These are phyloP conservation scores for Scedosporium boydii DNA, from an alignment of 2,329 filamentous ascomycete species.

Conservation along the genomic window DNA sequence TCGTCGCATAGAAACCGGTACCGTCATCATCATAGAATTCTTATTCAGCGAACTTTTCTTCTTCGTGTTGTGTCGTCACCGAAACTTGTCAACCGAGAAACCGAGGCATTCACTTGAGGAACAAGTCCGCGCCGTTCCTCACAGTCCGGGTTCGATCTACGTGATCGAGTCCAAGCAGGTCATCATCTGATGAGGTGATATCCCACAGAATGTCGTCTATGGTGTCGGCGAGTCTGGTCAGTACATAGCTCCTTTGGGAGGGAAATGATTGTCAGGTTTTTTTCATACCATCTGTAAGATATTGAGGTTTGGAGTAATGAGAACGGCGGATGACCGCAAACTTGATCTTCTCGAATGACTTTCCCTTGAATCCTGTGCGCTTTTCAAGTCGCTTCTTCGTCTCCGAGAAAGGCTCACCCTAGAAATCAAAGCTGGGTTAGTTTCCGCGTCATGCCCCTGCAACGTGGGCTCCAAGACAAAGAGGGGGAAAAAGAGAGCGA, in stretches of 20 bases:
- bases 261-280: too few relatives aligned
- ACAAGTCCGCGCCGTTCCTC: constrained; percentile 54
- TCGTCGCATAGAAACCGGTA: not conserved
- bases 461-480: not conserved
- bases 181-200: constrained; percentile 42
- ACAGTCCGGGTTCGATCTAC: constrained; percentile 48
- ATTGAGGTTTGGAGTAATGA: constrained; percentile 66
- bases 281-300: constrained; percentile 74
- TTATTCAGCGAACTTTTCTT: not conserved
- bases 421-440: not conserved
- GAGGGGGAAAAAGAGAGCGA: not conserved
- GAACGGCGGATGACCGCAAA: constrained; percentile 72
- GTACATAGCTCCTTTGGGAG: not conserved
- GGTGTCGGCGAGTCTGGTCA: not conserved
- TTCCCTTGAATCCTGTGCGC: constrained; percentile 89
- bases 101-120: constrained; percentile 27
- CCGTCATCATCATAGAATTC: not conserved
- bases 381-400: constrained; percentile 93
- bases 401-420: constrained; percentile 80
- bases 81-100: not conserved
- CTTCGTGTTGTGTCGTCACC: not conserved
- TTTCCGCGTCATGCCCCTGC: not conserved
- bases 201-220: constrained; percentile 52
- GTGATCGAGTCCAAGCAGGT: constrained; percentile 57
- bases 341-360: constrained; percentile 97